A percentile compares a stretch with the other conserved stretches of the same genome.
These are phyloP conservation scores for Irpex lacteus DNA, from an alignment of 1,284 basidiomycete species.

Conservation along the genomic window DNA sequence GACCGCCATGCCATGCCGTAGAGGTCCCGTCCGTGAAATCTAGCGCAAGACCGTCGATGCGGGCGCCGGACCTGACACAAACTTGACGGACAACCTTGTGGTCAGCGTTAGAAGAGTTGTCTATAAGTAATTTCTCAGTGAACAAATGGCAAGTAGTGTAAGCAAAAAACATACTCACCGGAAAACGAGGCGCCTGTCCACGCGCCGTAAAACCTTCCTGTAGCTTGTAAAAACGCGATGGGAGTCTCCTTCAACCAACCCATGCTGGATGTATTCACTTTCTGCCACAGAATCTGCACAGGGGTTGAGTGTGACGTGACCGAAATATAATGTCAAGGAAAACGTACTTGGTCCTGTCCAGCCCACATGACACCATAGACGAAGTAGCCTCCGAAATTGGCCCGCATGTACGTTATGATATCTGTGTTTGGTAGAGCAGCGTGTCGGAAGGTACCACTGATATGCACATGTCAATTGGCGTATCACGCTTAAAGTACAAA, in stretches of 20 bases:
- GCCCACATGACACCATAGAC: conserved; percentile 6
- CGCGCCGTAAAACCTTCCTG: conserved; percentile 2
- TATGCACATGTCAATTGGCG: neutral
- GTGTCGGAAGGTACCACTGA: conserved; percentile 4
- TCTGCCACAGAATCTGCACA: neutral
- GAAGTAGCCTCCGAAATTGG: neutral
- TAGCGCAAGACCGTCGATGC: conserved; percentile 1
- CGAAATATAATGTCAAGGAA: neutral
- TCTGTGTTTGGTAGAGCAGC: conserved; percentile 8
- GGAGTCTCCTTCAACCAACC: neutral
- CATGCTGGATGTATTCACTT: neutral
- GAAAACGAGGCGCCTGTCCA: conserved; percentile 5
- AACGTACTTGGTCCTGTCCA: conserved; percentile 7
- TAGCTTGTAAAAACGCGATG: conserved; percentile 1
- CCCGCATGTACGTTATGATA: conserved; percentile 8
- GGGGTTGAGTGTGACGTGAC: neutral
- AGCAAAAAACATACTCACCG: neutral
- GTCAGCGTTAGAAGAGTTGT: neutral
- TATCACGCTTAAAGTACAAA: neutral
- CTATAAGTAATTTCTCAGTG: neutral
- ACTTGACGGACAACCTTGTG: neutral
- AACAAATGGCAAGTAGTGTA: neutral
- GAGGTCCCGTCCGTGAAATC: conserved; percentile 5
- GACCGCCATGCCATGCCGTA: conserved; percentile 6
- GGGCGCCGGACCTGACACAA: neutral